Base-by-base conservation (phyloP, 108 stramenopile species). In the Cylindrotheca closterium region DNA sequence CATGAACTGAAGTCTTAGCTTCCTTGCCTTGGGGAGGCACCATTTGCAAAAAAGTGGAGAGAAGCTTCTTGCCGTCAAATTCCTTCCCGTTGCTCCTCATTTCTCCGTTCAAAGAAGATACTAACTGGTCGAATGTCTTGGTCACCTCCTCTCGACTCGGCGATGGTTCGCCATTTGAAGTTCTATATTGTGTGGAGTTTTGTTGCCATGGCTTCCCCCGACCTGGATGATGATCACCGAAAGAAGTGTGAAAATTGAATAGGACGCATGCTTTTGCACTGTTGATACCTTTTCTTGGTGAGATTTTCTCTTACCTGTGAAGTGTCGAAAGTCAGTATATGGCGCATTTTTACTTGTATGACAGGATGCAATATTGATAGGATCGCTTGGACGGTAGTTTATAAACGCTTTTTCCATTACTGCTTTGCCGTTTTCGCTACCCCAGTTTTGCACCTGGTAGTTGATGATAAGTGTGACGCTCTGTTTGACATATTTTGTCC, bases 251-350 rank as follows among this genome's bases (percentile, higher is more conserved):
- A n/a, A n/a, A n/a, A n/a, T n/a, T n/a, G n/a, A n/a, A n/a, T n/a
- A n/a, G n/a, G n/a, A n/a, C n/a, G n/a, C n/a, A n/a, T n/a, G n/a
- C n/a, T n/a, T n/a, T n/a, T 42, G 37, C 15, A 42, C 37, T 42
- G 37, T 10, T 42, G 37, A 42, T 10, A 10, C 37, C 10, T 42
- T 42, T 7, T 42, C 15, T 42, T 42, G 37, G 37, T 15, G 15
- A 15, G 10, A 42, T 42, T 7, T 42, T 15, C 7, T 42, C 37
- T 37, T 51, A 58, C 78, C 75, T 17, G 68, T 77, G 29, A 77
- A 77, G 48, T 83, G 78, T 25, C 51, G 18, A 42, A 67, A 78
- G 50, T 78, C 77, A 1, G 56, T 29, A 27, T 74, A 79, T 3
- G 78, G 78, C 3, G 78, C 23, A 4, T 59, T 18, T 19, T n/a